Conservation (phyloP, 129 eudicot genomes). For the Artemisia tridentata region DNA sequence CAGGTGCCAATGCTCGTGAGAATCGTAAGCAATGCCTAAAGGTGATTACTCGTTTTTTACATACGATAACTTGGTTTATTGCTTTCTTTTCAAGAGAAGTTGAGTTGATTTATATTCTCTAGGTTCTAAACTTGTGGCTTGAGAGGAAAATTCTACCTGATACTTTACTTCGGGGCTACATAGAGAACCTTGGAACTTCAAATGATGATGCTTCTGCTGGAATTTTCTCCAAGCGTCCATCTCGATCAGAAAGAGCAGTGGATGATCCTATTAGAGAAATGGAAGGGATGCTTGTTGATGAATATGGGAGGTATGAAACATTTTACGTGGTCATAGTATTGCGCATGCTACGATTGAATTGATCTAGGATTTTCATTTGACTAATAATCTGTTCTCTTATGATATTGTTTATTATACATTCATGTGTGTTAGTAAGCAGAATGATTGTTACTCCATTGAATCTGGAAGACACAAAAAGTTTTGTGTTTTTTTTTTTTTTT, state of each 20-base stretch:
- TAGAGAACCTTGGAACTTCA: conserved; percentile 57
- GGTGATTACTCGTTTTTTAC: conserved; percentile 38
- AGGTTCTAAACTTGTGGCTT: conserved; percentile 82
- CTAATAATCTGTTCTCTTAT: not conserved
- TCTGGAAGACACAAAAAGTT: not conserved
- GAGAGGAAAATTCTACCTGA: conserved; percentile 82
- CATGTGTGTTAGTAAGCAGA: conserved; percentile 10
- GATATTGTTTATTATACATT: not conserved
- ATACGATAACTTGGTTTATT: conserved; percentile 7
- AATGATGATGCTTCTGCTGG: conserved; percentile 56
- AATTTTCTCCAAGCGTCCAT: conserved; percentile 52
- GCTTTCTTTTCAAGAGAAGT: conserved; percentile 1
- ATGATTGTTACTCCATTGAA: not conserved
- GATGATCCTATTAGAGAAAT: conserved; percentile 87
- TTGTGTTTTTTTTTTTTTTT: not conserved
- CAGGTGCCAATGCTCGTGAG: conserved; percentile 75
- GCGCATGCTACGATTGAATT: not conserved
- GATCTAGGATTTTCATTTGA: not conserved
- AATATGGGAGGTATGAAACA: conserved; percentile 73
- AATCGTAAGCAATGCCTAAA: conserved; percentile 84
- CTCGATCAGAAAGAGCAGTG: conserved; percentile 69
- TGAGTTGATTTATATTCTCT: conserved; percentile 9
- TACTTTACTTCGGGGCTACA: conserved; percentile 43
- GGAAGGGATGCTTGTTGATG: conserved; percentile 88
- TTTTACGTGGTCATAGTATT: not conserved